Evolutionary conservation across 2,329 filamentous ascomycete species (phyloP).

Genomic region (Pseudonectria buxi): DNA sequence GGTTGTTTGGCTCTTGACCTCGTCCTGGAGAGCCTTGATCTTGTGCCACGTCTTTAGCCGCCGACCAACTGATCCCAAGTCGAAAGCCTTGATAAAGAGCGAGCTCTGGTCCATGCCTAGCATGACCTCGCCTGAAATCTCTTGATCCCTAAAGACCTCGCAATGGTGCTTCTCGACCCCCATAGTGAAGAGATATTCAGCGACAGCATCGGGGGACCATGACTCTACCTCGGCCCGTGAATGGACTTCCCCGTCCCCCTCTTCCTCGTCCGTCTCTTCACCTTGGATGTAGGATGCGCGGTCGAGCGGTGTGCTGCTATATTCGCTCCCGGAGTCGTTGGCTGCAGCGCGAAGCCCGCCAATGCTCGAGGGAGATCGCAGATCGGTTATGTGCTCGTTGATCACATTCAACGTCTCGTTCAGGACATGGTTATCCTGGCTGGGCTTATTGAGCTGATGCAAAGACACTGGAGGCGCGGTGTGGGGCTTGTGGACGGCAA

Average conservation of each 20-base stretch:
- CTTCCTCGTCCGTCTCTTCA: constrained; percentile 92
- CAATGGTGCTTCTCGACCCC: constrained; percentile 88
- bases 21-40: constrained; percentile 84
- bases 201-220: constrained; percentile 78
- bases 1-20: constrained; percentile 53
- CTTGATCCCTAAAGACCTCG: constrained; percentile 89
- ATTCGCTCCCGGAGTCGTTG: constrained; percentile 83
- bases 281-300: constrained; percentile 88
- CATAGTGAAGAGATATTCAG: constrained; percentile 77
- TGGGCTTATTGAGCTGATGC: constrained; percentile 34
- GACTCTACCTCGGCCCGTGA: constrained; percentile 64
- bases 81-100: constrained; percentile 90
- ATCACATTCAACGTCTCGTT: constrained; percentile 94
- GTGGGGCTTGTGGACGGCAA: constrained; percentile 21
- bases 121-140: constrained; percentile 89
- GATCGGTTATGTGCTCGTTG: constrained; percentile 90
- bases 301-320: constrained; percentile 72
- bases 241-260: constrained; percentile 54
- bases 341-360: constrained; percentile 45
- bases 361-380: constrained; percentile 51
- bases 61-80: constrained; percentile 83
- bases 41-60: constrained; percentile 95
- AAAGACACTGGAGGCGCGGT: constrained; percentile 22
- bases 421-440: constrained; percentile 65
- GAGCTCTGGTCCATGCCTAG: constrained; percentile 94